A percentile compares a stretch with the other conserved stretches of the same genome.
These are phyloP conservation scores for Rhodotorula mucilaginosa DNA, from an alignment of 1,284 basidiomycete species.

Conservation along the genomic window DNA sequence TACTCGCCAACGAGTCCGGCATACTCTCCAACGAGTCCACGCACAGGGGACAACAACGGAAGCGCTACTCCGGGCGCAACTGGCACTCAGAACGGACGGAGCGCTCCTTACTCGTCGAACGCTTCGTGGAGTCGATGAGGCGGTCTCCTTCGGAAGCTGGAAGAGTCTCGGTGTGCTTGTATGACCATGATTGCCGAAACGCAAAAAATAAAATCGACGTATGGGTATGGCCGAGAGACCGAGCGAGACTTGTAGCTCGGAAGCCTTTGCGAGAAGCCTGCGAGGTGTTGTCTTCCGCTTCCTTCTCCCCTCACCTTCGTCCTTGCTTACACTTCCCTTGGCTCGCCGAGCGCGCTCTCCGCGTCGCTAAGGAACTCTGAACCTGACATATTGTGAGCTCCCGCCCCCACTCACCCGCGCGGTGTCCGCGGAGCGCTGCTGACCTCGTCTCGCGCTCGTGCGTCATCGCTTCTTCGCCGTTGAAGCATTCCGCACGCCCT, in stretches of 20 bases:
- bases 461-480: too few species aligned
- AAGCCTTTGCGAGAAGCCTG: too few species aligned
- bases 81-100: not conserved
- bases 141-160: not conserved
- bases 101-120: conserved; percentile 14
- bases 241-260: not conserved
- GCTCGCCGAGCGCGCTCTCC: not conserved
- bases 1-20: not conserved
- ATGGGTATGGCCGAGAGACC: too few species aligned
- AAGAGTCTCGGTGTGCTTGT: not conserved
- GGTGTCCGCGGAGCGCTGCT: too few species aligned
- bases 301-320: too few species aligned
- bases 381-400: too few species aligned
- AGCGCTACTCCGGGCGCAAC: not conserved
- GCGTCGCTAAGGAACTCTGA: too few species aligned
- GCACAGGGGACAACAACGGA: conserved; percentile 48
- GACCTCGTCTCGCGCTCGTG: too few species aligned
- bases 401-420: too few species aligned
- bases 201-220: too few species aligned
- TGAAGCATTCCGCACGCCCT: too few species aligned
- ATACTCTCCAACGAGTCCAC: not conserved
- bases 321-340: not conserved
- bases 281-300: too few species aligned
- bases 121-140: conserved; percentile 26
- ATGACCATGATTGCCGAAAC: not conserved